Evolutionary conservation across 83 land plant genomes (phyloP), one percentile per base, ranked within the genome.

Genomic region (Diphasiastrum complanatum): DNA sequence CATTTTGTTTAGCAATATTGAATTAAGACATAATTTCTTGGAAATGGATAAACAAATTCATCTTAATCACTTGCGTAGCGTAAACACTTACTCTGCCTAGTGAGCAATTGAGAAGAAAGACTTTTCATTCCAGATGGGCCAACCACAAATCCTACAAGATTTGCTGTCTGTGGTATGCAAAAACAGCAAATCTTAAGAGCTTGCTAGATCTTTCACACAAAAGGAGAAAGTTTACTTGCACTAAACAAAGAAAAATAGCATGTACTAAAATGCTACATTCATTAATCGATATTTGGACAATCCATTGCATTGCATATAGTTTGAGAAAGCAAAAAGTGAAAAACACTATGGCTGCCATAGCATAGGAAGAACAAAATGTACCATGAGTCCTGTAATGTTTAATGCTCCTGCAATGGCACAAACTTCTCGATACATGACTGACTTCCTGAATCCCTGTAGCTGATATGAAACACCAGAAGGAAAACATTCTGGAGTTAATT

Each of bases 331-430:
- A n/a, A n/a, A n/a, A n/a, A n/a, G n/a, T n/a, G n/a, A n/a, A n/a
- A n/a, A n/a, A n/a, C n/a, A n/a, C n/a, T n/a, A n/a, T n/a, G n/a
- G n/a, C n/a, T n/a, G n/a, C n/a, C n/a, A n/a, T n/a, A n/a, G n/a
- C n/a, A n/a, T n/a, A n/a, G n/a, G 41, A 11, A 11, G 12, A 28
- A 41, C 10, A 31, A 12, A 18, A 30, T 59, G 20, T 51, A 70
- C 99, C 91, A 93, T 89, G 49, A 93, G 91, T 63, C 86, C 88
- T 27, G 87, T 75, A 45, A 86, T 86, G 47, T 90, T 93, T 37
- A 93, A 34, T 33, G 99, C 82, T 47, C 99, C 93, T 50, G 83
- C 86, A 69, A 89, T 32, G 41, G 99, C 99, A 70, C 81, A 61
- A 32, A 88, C 63, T 53, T 93, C 99, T 35, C 83, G 26, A 34